Evolutionary conservation across 164 flowering plant genomes (phyloP).

Genomic region (Tetracentron sinense): DNA sequence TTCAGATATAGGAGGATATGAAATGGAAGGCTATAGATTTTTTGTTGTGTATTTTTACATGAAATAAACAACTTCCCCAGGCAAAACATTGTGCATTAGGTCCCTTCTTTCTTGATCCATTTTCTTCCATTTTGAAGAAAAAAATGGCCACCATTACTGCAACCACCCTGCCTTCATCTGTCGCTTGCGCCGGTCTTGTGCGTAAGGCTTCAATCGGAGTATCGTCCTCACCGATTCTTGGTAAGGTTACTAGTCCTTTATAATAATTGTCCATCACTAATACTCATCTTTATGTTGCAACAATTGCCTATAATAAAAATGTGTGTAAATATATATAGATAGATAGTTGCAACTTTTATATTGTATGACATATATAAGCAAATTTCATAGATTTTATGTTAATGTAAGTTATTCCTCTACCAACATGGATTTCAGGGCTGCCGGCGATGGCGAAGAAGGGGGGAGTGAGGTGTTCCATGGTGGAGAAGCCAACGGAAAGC

Average conservation of each 20-base stretch:
- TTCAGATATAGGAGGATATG: constrained; percentile 28
- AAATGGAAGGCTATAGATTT: constrained; percentile 14
- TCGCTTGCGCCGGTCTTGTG: constrained; percentile 10
- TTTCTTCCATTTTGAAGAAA: constrained; percentile 6
- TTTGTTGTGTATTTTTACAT: constrained; percentile 13
- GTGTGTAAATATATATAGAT: background rate
- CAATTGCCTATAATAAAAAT: no score
- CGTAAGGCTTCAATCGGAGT: constrained; percentile 4
- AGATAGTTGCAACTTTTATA: no score
- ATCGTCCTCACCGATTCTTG: constrained; percentile 14
- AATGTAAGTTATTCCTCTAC: no score
- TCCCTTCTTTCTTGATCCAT: background rate
- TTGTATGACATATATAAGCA: no score
- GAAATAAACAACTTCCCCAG: background rate
- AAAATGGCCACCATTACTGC: constrained; percentile 37
- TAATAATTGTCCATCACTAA: no score
- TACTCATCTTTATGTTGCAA: no score
- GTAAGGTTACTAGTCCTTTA: no score
- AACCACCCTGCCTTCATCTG: constrained; percentile 12
- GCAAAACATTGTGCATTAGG: background rate
- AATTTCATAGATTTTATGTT: no score
- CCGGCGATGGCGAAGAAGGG: constrained; percentile 43
- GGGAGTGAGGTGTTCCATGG: constrained; percentile 42
- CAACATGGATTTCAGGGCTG: constrained; percentile 32
- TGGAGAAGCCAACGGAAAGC: constrained; percentile 22